Base-by-base conservation (phyloP, 176 grass and related monocot genomes). In the Typha latifolia region DNA sequence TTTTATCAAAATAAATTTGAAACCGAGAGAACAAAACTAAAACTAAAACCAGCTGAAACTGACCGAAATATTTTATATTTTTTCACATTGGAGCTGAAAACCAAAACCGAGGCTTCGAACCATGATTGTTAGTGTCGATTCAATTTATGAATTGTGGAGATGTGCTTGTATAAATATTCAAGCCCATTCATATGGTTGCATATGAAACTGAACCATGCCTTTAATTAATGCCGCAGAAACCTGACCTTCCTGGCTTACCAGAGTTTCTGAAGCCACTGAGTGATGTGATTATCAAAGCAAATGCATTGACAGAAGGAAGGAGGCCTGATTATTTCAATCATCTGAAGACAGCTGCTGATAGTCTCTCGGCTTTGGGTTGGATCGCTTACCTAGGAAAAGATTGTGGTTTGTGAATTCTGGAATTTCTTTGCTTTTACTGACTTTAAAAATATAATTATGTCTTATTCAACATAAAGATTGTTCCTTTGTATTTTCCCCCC, bases 301-400 rank as follows among this genome's bases (percentile, higher is more conserved):
- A 69, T 32, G 62, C 71, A 47, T 71, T 99, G 72, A 99, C 95
- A 0, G 95, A 99, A 71, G 95, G 89, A 83, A 99, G 89, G 77
- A 89, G 83, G 26, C 86, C 81, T 0, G 89, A 90, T 77, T 93
- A 90, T 75, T 99, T 94, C 68, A 99, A 99, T 69, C 89, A 99
- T 66, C 59, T 99, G 23, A 99, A 99, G 77, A 83, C 85, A 62
- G 80, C 77, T 74, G 84, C 86, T 62, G 95, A 99, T 70, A 93
- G 95, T 77, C 83, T 94, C 43, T 50, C 84, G 29, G 95, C 95
- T 82, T 72, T 99, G 59, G 89, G 84, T 16, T 99, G 95, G 95
- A 83, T 94, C 26, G 86, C 81, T 51, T 99, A 92, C 77, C 77
- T 87, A 69, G 89, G 95, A 73, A 99, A 99, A 82, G 84, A 90